Conservation (phyloP, 1,284 basidiomycete species). For the Peniophora sp. region DNA sequence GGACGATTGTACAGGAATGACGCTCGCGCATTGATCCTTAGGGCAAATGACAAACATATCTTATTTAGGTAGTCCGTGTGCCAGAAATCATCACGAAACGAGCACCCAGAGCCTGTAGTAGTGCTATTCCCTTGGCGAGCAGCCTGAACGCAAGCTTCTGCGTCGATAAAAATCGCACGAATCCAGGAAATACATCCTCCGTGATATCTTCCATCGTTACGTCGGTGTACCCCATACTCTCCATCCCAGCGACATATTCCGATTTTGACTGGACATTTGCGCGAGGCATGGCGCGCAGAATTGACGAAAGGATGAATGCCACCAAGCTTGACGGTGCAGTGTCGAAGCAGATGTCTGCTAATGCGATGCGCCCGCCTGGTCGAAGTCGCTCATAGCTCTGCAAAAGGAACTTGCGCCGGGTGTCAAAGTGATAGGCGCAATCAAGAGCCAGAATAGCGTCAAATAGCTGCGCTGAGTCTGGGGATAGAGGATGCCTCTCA, state of each 20-base stretch:
- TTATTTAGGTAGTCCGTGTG: conserved; percentile 1
- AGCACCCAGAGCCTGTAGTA: conserved; percentile 35
- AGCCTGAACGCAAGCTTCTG: conserved; percentile 36
- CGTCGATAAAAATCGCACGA: conserved; percentile 38
- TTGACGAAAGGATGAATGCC: conserved; percentile 14
- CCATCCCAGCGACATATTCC: conserved; percentile 39
- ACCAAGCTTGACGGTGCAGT: conserved; percentile 8
- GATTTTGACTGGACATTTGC: conserved; percentile 42
- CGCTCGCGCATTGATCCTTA: too few species aligned
- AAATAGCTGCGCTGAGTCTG: conserved; percentile 23
- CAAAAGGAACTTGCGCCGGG: conserved; percentile 39
- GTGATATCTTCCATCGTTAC: conserved; percentile 56
- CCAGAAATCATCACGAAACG: conserved; percentile 52
- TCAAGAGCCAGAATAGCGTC: conserved; percentile 54
- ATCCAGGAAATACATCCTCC: conserved; percentile 51
- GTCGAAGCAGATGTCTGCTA: conserved; percentile 58
- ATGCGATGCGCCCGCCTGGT: conserved; percentile 46
- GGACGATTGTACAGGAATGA: too few species aligned
- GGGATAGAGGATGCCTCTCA: conserved; percentile 32
- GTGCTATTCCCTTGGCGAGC: conserved; percentile 33
- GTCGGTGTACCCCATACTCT: conserved; percentile 44
- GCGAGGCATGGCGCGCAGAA: conserved; percentile 38
- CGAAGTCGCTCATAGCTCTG: conserved; percentile 38
- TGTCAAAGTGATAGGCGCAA: conserved; percentile 65
- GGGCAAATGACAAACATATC: neutral